Evolutionary conservation across 129 eudicot genomes (phyloP).

Genomic region (Pittosporum tobira): DNA sequence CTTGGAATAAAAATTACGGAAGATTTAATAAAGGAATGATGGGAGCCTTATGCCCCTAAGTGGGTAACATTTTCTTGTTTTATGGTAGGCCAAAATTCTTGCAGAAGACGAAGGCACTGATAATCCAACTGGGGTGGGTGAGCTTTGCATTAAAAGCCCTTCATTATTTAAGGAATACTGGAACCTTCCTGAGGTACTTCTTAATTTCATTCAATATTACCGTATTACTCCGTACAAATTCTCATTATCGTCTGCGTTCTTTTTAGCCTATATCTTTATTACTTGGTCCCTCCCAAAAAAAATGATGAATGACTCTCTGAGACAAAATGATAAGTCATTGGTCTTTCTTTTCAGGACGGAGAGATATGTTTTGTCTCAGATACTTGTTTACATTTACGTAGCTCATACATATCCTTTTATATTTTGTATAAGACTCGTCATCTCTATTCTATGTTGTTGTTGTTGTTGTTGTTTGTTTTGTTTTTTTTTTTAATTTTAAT

Average conservation of each 20-base stretch:
- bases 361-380: neutral
- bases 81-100: constrained; percentile 67
- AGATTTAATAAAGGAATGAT: too few species aligned
- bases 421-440: too few species aligned
- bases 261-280: neutral
- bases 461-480: too few species aligned
- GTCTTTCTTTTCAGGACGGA: neutral
- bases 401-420: too few species aligned
- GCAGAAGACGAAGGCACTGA: constrained; percentile 45
- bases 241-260: neutral
- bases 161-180: constrained; percentile 89
- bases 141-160: constrained; percentile 93
- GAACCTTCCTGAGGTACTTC: constrained; percentile 79
- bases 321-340: too few species aligned
- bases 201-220: neutral
- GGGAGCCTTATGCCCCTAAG: too few species aligned
- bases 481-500: too few species aligned
- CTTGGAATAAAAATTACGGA: too few species aligned
- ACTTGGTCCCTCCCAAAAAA: too few species aligned
- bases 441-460: neutral
- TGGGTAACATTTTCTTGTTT: constrained; percentile 1
- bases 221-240: neutral
- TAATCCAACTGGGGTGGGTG: constrained; percentile 54
- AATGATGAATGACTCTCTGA: too few species aligned
- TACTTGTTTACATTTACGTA: neutral